Evolutionary conservation across 257 asterid genomes (phyloP), one percentile per base, ranked within the genome.

Genomic region (Solanum rostratum): DNA sequence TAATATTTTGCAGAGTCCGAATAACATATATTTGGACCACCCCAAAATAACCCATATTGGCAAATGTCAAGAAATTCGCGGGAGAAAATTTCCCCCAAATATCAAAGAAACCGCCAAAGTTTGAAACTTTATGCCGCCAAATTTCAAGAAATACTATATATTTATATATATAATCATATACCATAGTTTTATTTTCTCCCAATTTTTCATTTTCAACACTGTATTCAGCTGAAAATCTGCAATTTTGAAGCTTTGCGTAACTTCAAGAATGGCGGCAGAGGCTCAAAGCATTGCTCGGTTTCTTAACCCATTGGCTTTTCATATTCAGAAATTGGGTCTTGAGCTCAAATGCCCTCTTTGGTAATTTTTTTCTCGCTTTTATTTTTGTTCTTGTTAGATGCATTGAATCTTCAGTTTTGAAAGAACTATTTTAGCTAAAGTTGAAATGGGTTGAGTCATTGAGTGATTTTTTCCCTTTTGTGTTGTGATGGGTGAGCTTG

Each of bases 301-400:
- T 16, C 46, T 92, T 83, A 93, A 95, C 68, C 98, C 98, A 2
- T 91, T 92, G 90, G 86, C 89, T 50, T 93, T 94, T 63, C 95
- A 93, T 85, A 88, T 92, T 33, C 97, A 94, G 87, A 96, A 96
- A 91, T 86, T 96, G 54, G 97, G 90, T 6, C 93, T 92, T 70
- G 99, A 94, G 91, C 97, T 96, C 87, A 96, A 95, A 86, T 96
- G 99, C 84, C 97, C 98, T 59, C 85, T 91, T 30, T 96, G 98
- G 99, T 96, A 89, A n/a, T n/a, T n/a, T 55, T 0, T 3, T 7
- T 33, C 39, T 33, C 39, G 39, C 4, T 33, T 33, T 33, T 5
- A 33, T 33, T 33, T 33, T 33, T 33, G 39, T 4, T 0, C 39
- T 33, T 33, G 39, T 33, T 3, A 33, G 39, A 33, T 4, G 39